Conservation (phyloP, 768 basidiomycete species). For the Hortiboletus campestris region DNA sequence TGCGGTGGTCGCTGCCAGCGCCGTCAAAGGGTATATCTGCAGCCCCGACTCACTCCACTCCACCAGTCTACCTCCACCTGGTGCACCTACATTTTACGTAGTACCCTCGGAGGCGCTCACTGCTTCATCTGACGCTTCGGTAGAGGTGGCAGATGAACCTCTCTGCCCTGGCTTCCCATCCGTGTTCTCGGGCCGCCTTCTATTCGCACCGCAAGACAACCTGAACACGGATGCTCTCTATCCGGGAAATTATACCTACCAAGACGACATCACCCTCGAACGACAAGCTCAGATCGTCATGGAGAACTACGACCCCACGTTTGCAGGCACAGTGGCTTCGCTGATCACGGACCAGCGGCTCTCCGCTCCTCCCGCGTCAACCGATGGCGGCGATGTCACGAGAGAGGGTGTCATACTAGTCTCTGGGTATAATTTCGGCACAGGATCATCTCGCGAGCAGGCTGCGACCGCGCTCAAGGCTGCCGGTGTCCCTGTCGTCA, state of each 20-base stretch:
- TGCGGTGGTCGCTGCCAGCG: constrained; percentile 95
- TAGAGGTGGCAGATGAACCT: constrained; percentile 46
- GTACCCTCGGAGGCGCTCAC: constrained; percentile 31
- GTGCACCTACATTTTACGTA: constrained; percentile 59
- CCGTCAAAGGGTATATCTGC: constrained; percentile 87
- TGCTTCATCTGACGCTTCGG: constrained; percentile 29
- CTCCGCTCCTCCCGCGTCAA: constrained; percentile 17
- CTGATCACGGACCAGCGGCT: constrained; percentile 34
- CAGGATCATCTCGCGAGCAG: constrained; percentile 97
- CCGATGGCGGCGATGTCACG: constrained; percentile 18
- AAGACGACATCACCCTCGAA: constrained; percentile 96
- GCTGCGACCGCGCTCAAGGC: constrained; percentile 96
- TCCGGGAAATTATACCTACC: constrained; percentile 98
- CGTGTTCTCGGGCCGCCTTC: constrained; percentile 76
- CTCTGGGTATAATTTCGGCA: constrained; percentile 97
- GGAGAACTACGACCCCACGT: constrained; percentile 97
- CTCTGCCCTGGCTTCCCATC: constrained; percentile 82
- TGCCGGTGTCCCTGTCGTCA: constrained; percentile 87
- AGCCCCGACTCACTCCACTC: constrained; percentile 71
- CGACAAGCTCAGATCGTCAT: constrained; percentile 95
- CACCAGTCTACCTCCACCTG: constrained; percentile 45
- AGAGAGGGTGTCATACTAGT: constrained; percentile 77
- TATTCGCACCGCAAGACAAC: constrained; percentile 96
- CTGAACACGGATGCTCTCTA: constrained; percentile 98
- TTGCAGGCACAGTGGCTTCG: constrained; percentile 67